phyloP scores from a whole-genome alignment of 2,329 filamentous ascomycete genomes.

The Pseudocercospora macadamiae region DNA sequence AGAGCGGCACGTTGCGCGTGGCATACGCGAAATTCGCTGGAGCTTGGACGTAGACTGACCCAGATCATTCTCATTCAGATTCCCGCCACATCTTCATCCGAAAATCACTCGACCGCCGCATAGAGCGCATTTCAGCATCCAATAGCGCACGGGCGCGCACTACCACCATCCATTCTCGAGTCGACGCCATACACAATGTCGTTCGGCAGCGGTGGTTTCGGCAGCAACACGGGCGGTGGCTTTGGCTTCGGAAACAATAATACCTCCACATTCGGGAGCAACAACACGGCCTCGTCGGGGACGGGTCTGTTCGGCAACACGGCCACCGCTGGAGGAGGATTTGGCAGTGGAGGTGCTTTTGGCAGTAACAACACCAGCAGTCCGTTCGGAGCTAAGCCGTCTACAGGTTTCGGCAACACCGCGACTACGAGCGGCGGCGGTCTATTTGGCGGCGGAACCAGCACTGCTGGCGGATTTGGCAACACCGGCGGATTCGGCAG shows the following conservation, averaged over 20 bases:
- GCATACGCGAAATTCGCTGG: not conserved
- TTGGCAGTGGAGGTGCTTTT: conserved; percentile 27
- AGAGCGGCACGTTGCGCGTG: not conserved
- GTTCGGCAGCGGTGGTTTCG: conserved; percentile 24
- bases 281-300: conserved; percentile 28
- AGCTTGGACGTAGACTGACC: conserved; percentile 5
- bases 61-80: conserved; percentile 7
- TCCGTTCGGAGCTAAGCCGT: conserved; percentile 33
- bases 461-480: conserved; percentile 20
- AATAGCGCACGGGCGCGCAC: conserved; percentile 39
- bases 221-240: conserved; percentile 13
- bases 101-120: not conserved
- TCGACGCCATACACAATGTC: conserved; percentile 20
- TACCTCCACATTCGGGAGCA: conserved; percentile 25
- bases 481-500: conserved; percentile 30
- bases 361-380: conserved; percentile 16
- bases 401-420: conserved; percentile 29
- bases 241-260: conserved; percentile 28
- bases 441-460: conserved; percentile 34
- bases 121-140: conserved; percentile 9
- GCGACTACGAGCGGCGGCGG: conserved; percentile 36
- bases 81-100: not conserved
- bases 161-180: not conserved
- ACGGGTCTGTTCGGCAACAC: conserved; percentile 34
- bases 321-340: conserved; percentile 32